A percentile compares a stretch with the other conserved stretches of the same genome.
These are phyloP conservation scores for Metschnikowia reukaufii DNA, from an alignment of 805 yeast genomes.

Conservation along the genomic window DNA sequence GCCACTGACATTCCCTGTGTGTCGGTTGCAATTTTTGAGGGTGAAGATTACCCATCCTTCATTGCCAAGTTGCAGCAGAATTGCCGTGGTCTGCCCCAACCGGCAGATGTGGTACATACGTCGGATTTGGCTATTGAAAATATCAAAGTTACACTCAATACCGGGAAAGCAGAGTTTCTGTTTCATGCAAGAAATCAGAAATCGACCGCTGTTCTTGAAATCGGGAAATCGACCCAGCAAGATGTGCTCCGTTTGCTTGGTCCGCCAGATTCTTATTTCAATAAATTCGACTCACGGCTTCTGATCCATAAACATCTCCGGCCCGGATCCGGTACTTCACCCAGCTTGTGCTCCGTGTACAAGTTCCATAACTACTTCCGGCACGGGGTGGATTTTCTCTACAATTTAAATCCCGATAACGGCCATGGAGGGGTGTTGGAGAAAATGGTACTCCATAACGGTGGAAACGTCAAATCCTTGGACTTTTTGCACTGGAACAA, in stretches of 20 bases:
- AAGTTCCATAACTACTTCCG: conserved; percentile 58
- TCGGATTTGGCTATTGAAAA: conserved; percentile 10
- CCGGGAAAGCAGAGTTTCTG: conserved; percentile 26
- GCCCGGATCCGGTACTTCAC: conserved; percentile 13
- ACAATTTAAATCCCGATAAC: conserved; percentile 35
- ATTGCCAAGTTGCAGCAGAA: conserved; percentile 8
- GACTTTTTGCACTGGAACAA: conserved; percentile 56
- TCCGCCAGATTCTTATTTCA: conserved; percentile 55
- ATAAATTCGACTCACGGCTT: conserved; percentile 45
- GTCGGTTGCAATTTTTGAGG: conserved; percentile 41
- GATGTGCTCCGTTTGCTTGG: conserved; percentile 49
- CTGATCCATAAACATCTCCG: conserved; percentile 38
- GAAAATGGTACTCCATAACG: conserved; percentile 53
- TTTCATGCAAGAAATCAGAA: conserved; percentile 11
- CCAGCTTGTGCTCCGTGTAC: conserved; percentile 17
- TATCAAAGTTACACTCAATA: conserved; percentile 19
- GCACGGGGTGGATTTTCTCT: conserved; percentile 55
- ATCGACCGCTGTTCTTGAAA: conserved; percentile 9
- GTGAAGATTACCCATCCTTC: conserved; percentile 35
- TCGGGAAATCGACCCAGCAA: conserved; percentile 51
- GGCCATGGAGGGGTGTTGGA: conserved; percentile 35
- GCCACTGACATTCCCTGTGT: conserved; percentile 36
- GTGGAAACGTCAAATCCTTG: conserved; percentile 48
- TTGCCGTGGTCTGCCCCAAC: not conserved
- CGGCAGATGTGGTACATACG: not conserved